Evolutionary conservation across 495 filamentous ascomycete species (phyloP).

Genomic region (Aspergillus affinis): DNA sequence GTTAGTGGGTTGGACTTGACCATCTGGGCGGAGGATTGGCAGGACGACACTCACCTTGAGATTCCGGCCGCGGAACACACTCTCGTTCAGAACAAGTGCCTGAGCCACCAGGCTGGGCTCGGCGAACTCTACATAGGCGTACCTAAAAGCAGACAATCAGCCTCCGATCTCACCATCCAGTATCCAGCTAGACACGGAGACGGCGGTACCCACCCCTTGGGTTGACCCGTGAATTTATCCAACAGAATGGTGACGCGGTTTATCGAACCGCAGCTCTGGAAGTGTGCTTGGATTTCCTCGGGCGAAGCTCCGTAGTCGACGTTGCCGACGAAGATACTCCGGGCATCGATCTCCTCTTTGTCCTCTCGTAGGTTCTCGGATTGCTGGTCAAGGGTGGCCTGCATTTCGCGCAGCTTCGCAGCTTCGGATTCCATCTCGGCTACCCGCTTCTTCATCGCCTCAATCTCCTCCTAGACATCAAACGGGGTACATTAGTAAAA

Average conservation of each 20-base stretch:
- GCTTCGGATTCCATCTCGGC: constrained; percentile 99
- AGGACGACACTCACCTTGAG: constrained; percentile 67
- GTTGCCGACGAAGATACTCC: constrained; percentile 98
- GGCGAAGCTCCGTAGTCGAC: constrained; percentile 98
- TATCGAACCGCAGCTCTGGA: constrained; percentile 96
- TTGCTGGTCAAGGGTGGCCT: constrained; percentile 82
- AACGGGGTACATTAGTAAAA: constrained; percentile 8
- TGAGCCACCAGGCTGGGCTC: constrained; percentile 92
- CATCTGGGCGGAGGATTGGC: background rate
- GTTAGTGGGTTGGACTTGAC: background rate
- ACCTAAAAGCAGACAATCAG: constrained; percentile 62
- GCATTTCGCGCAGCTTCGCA: constrained; percentile 95
- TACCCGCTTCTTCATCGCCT: constrained; percentile 95
- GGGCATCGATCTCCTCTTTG: constrained; percentile 92
- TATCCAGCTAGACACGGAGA: background rate
- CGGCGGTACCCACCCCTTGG: constrained; percentile 81
- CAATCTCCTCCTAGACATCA: constrained; percentile 78
- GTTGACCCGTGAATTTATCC: constrained; percentile 97
- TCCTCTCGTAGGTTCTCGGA: constrained; percentile 80
- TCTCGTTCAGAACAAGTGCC: constrained; percentile 94
- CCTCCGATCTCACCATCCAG: constrained; percentile 34
- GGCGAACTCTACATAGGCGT: constrained; percentile 98
- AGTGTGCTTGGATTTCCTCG: constrained; percentile 98
- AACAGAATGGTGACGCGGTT: constrained; percentile 97
- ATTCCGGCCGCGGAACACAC: constrained; percentile 89